Evolutionary conservation across 768 basidiomycete genomes (phyloP), one percentile per base, ranked within the genome.

Genomic region (Kondoa subrosea): DNA sequence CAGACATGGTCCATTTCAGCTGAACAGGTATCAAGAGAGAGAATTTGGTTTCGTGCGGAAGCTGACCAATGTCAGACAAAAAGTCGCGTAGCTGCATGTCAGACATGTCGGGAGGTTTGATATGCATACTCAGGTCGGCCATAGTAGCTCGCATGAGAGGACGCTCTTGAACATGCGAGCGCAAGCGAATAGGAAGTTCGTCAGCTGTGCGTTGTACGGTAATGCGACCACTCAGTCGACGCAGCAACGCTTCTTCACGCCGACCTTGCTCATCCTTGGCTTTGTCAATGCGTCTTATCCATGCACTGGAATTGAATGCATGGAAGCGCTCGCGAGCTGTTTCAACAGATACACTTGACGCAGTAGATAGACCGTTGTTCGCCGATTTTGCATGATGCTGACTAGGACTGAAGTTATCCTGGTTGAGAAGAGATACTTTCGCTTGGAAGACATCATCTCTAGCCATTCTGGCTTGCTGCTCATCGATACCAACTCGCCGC

Each of bases 21-120:
- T 91, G 86, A 72, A 96, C 77, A 1, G 92, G 91, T 25, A 93
- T 78, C 71, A 95, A 81, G 29, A 96, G 80, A 14, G 87, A 85
- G 75, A 86, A 95, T 71, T 83, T 73, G 0, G 85, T 87, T 65
- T 86, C 82, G 17, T 76, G 77, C 1, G 89, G 88, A 64, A 93
- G 75, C 8, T 85, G 86, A 30, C 89, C 89, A 74, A 83, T 83
- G 67, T 83, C 80, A 71, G 82, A 73, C 62, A 91, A 79, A 76
- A 87, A 87, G 58, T 84, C 80, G 1, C 84, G 76, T 25, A 91
- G 79, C 2, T 81, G 77, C 2, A 79, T 78, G 1, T 79, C 68
- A 8, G 81, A 77, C 8, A 64, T 63, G 25, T 58, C 67, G 76
- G 90, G 87, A 0, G 83, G 83, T 1, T 88, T 87, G 3, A 79